Evolutionary conservation across 345 rosid genomes (phyloP).

Genomic region (Triadica sebifera): DNA sequence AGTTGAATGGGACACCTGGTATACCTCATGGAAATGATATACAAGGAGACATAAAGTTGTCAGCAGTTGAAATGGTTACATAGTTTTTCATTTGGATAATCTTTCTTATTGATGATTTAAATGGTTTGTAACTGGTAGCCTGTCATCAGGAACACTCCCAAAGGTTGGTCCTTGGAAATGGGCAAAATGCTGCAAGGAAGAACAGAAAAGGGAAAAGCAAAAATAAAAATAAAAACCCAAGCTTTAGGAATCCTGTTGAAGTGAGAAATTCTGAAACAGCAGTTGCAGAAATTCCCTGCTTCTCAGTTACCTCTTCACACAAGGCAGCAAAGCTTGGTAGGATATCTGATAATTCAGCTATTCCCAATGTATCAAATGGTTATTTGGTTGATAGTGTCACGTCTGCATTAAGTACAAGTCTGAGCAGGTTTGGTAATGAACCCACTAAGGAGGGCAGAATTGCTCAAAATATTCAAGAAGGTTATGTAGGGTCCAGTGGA

Average conservation of each 20-base stretch:
- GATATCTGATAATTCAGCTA: slow-evolving; percentile 30
- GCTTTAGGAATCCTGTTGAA: slow-evolving; percentile 33
- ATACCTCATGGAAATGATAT: slow-evolving; percentile 33
- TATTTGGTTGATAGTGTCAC: slow-evolving; percentile 14
- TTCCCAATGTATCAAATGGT: slow-evolving; percentile 20
- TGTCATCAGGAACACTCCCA: slow-evolving; percentile 66
- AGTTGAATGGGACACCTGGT: slow-evolving; percentile 38
- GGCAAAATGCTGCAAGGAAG: slow-evolving; percentile 49
- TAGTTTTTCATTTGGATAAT: slow-evolving; percentile 28
- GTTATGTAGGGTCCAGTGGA: slow-evolving; percentile 29
- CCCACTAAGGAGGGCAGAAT: slow-evolving; percentile 32
- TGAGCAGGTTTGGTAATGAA: slow-evolving; percentile 35
- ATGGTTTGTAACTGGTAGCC: slow-evolving; percentile 44
- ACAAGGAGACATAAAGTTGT: slow-evolving; percentile 29
- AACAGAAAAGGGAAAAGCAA: slow-evolving; percentile 62
- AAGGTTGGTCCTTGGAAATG: slow-evolving; percentile 47
- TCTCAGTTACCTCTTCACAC: slow-evolving; percentile 27
- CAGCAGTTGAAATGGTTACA: slow-evolving; percentile 41
- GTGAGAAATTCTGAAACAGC: slow-evolving; percentile 34
- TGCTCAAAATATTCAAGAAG: slow-evolving; percentile 32
- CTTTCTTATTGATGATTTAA: slow-evolving; percentile 26
- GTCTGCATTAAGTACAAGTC: slow-evolving; percentile 25
- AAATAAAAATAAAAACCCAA: slow-evolving; percentile 48
- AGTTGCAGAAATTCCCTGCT: slow-evolving; percentile 32
- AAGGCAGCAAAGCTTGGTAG: slow-evolving; percentile 28